Conservation (phyloP, 106 monocot genomes). For the Dioscorea alata region DNA sequence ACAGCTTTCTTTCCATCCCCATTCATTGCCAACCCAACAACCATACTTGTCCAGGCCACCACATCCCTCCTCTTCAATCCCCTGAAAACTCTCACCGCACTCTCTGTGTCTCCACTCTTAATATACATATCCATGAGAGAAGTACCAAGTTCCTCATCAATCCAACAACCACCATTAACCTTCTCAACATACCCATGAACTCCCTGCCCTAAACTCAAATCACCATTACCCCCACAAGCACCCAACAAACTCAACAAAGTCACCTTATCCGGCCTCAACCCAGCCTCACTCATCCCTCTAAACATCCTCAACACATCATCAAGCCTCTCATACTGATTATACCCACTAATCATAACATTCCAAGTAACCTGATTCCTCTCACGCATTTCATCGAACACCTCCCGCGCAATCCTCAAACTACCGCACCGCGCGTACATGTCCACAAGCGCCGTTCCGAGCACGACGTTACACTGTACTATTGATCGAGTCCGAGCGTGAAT, state of each 20-base stretch:
- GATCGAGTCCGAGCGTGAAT: slow-evolving; percentile 2
- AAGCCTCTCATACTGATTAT: slow-evolving; percentile 10
- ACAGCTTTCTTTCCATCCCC: slow-evolving; percentile 25
- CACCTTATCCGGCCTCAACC: slow-evolving; percentile 27
- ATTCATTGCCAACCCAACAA: slow-evolving; percentile 22
- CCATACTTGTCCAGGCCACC: slow-evolving; percentile 42
- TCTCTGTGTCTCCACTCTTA: slow-evolving; percentile 26
- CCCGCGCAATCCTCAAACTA: slow-evolving; percentile 13
- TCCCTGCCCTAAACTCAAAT: slow-evolving; percentile 12
- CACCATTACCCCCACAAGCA: slow-evolving; percentile 15
- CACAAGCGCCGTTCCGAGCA: slow-evolving; percentile 25
- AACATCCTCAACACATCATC: slow-evolving; percentile 14
- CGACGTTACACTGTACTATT: slow-evolving; percentile 6
- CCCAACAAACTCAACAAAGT: slow-evolving; percentile 22
- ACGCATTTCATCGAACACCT: slow-evolving; percentile 32
- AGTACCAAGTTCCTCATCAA: slow-evolving; percentile 12
- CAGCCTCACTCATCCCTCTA: slow-evolving; percentile 5
- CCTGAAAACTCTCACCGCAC: slow-evolving; percentile 15
- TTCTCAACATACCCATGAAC: slow-evolving; percentile 29
- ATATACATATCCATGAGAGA: slow-evolving; percentile 33
- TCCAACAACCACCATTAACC: not conserved
- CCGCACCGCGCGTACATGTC: slow-evolving; percentile 42
- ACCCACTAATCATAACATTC: slow-evolving; percentile 41
- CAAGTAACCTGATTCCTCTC: slow-evolving; percentile 23
- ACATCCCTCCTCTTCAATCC: slow-evolving; percentile 20